A percentile compares a stretch with the other conserved stretches of the same genome.
phyloP scores from a whole-genome alignment of 805 yeast genomes.

The Blastobotrys attinorum region DNA sequence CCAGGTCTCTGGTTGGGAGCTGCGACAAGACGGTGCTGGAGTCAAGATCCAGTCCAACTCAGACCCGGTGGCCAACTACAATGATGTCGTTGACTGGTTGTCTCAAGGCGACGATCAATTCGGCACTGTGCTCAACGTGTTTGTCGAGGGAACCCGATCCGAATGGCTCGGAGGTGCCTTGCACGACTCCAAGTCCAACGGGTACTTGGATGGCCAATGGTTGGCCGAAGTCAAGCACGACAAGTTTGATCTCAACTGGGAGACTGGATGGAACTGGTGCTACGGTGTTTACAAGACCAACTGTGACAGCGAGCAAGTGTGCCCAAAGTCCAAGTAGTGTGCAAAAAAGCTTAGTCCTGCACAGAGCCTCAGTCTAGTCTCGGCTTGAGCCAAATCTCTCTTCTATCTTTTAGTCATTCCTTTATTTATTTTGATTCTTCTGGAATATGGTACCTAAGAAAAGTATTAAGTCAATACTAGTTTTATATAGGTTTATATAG shows the following conservation, averaged over 20 bases:
- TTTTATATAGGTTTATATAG: too few species aligned
- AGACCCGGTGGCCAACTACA: background rate
- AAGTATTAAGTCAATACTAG: too few species aligned
- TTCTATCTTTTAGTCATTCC: too few species aligned
- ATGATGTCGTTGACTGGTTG: background rate
- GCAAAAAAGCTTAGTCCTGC: too few species aligned
- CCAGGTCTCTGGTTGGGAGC: background rate
- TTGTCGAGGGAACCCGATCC: background rate
- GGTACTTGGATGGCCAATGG: background rate
- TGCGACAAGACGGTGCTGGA: background rate
- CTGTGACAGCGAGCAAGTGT: too few species aligned
- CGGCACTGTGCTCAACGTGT: background rate
- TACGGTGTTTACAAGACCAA: background rate
- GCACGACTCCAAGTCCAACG: background rate
- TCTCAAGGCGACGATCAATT: background rate
- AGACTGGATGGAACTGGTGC: background rate
- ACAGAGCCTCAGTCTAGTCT: too few species aligned
- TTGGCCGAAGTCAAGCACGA: background rate
- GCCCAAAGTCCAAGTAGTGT: too few species aligned
- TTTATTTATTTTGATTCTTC: too few species aligned
- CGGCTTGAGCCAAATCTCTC: too few species aligned
- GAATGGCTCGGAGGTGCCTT: background rate
- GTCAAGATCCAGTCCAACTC: background rate
- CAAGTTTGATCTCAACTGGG: background rate
- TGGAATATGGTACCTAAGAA: too few species aligned